A percentile compares a stretch with the other conserved stretches of the same genome.
These are phyloP conservation scores for Solidago caesia DNA, from an alignment of 129 eudicot genomes.

Conservation along the genomic window DNA sequence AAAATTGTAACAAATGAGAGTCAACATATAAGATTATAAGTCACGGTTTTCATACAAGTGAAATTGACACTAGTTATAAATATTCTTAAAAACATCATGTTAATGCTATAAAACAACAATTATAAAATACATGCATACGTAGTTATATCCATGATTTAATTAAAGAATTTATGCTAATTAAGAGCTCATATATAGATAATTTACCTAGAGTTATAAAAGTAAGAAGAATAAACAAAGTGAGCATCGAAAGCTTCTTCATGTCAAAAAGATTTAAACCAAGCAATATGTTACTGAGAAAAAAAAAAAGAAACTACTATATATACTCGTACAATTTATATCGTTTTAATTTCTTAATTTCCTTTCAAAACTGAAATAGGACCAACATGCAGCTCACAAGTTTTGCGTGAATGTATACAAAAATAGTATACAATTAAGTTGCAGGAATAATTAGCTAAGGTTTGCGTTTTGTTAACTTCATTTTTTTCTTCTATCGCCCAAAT, in stretches of 20 bases:
- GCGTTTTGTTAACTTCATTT: background rate
- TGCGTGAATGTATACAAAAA: slow-evolving; percentile 3
- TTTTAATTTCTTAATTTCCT: no score
- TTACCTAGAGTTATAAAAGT: slow-evolving; percentile 28
- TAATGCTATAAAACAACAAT: no score
- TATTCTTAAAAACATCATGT: no score
- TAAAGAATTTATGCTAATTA: background rate
- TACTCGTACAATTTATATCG: background rate
- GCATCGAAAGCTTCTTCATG: slow-evolving; percentile 28
- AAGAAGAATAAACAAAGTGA: slow-evolving; percentile 21
- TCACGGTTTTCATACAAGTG: no score
- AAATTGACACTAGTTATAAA: no score
- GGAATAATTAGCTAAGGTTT: background rate
- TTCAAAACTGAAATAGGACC: background rate
- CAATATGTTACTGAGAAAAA: background rate
- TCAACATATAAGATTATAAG: no score
- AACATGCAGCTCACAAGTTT: slow-evolving; percentile 7
- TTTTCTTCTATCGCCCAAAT: no score
- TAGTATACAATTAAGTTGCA: background rate
- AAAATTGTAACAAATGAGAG: no score
- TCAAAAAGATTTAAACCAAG: background rate
- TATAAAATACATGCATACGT: no score
- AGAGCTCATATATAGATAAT: background rate
- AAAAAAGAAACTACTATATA: background rate
- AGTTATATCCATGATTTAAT: no score